Conservation (phyloP, 2,329 filamentous ascomycete genomes). For the Clonostachys chloroleuca region DNA sequence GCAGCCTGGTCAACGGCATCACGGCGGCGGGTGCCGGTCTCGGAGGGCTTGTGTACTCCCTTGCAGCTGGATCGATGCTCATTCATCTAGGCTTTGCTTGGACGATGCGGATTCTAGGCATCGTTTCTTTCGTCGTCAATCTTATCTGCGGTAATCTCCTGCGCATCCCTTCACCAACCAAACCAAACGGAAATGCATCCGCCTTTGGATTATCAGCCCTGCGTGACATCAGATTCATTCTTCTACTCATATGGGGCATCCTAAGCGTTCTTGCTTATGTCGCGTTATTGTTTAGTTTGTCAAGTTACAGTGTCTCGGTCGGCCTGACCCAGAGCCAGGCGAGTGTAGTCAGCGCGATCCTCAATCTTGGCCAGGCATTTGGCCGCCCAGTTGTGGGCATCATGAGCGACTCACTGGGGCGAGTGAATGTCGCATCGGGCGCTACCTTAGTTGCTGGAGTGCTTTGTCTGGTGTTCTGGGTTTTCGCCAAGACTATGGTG, state of each 20-base stretch:
- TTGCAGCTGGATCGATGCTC: constrained; percentile 40
- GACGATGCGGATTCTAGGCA: constrained; percentile 44
- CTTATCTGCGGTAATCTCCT: constrained; percentile 52
- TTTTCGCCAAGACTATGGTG: too few species aligned
- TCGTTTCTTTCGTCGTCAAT: constrained; percentile 50
- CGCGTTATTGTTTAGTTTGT: constrained; percentile 58
- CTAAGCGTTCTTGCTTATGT: constrained; percentile 63
- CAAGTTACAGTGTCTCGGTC: constrained; percentile 55
- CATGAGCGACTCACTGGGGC: constrained; percentile 54
- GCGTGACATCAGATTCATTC: constrained; percentile 45
- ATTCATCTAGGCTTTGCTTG: constrained; percentile 44
- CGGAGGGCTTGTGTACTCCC: constrained; percentile 14
- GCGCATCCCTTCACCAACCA: constrained; percentile 32
- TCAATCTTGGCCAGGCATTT: constrained; percentile 58
- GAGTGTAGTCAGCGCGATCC: constrained; percentile 51
- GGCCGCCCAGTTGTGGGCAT: constrained; percentile 58
- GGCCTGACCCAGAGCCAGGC: constrained; percentile 57
- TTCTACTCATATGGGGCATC: constrained; percentile 53
- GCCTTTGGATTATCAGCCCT: constrained; percentile 4
- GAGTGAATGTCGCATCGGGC: constrained; percentile 53
- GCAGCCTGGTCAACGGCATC: constrained; percentile 55
- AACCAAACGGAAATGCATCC: constrained; percentile 1
- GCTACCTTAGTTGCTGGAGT: too few species aligned
- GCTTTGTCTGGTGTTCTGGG: too few species aligned
- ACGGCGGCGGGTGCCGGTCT: constrained; percentile 45